These are phyloP conservation scores for Cercophora sp. DNA, from an alignment of 495 filamentous ascomycete species.

Conservation along the genomic window DNA sequence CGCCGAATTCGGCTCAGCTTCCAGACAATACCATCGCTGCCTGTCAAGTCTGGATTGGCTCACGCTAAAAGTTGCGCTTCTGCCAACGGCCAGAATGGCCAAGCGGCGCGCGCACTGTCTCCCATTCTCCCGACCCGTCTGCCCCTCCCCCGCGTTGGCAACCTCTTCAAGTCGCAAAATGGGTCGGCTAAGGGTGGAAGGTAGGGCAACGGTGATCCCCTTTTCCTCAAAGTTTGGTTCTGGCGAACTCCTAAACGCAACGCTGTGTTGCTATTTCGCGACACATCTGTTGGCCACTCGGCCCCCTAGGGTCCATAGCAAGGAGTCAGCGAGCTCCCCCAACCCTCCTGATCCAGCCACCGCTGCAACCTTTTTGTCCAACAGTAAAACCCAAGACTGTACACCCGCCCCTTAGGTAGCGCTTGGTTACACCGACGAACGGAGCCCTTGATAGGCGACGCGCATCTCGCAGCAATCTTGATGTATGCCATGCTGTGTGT, in stretches of 20 bases:
- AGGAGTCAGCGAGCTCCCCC: background rate
- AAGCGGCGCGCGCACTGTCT: no score
- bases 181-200: background rate
- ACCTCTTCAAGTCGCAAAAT: background rate
- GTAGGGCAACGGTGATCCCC: slow-evolving; percentile 12
- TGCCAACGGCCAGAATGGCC: no score
- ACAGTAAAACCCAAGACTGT: background rate
- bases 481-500: slow-evolving; percentile 6
- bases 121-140: slow-evolving; percentile 6
- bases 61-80: no score
- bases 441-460: background rate
- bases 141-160: slow-evolving; percentile 21
- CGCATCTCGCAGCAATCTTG: slow-evolving; percentile 16
- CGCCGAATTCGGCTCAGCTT: no score
- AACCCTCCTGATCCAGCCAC: slow-evolving; percentile 7
- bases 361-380: slow-evolving; percentile 9
- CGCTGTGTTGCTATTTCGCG: slow-evolving; percentile 19
- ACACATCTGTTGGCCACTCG: slow-evolving; percentile 1
- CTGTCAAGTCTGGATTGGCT: no score
- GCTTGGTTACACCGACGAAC: background rate
- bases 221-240: slow-evolving; percentile 18
- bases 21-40: background rate
- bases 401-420: background rate
- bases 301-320: background rate
- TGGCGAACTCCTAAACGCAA: slow-evolving; percentile 18